These are phyloP conservation scores for Termitomyces sp. DNA, from an alignment of 768 basidiomycete genomes.

Conservation along the genomic window DNA sequence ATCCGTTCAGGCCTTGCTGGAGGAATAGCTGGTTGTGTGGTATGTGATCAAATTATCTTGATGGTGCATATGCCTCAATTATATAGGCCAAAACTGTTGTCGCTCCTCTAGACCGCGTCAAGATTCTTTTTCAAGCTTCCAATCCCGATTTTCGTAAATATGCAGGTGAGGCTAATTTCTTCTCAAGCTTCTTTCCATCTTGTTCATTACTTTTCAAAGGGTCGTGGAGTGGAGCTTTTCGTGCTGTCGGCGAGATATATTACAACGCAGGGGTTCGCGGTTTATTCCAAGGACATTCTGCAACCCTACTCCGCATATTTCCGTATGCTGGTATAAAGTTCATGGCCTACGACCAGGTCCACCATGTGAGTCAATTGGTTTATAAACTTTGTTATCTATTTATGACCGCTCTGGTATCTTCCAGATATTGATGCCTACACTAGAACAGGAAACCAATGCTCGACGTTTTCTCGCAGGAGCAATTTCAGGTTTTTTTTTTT, in stretches of 20 bases:
- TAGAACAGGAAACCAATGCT: slow-evolving; percentile 66
- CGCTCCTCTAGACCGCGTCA: slow-evolving; percentile 95
- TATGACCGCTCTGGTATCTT: neutral
- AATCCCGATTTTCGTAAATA: slow-evolving; percentile 94
- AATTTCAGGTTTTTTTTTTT: slow-evolving; percentile 60
- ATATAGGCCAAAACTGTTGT: slow-evolving; percentile 87
- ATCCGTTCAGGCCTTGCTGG: slow-evolving; percentile 87
- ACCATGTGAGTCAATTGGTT: slow-evolving; percentile 43
- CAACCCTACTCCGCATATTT: slow-evolving; percentile 89
- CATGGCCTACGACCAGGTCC: slow-evolving; percentile 90
- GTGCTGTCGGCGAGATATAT: slow-evolving; percentile 72
- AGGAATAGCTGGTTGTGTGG: slow-evolving; percentile 90
- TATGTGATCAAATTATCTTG: slow-evolving; percentile 35
- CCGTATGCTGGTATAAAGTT: slow-evolving; percentile 98
- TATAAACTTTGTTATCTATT: neutral
- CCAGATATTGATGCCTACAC: slow-evolving; percentile 83
- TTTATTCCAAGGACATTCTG: slow-evolving; percentile 93
- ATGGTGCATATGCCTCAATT: neutral
- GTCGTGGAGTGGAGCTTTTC: slow-evolving; percentile 79
- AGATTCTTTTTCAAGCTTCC: slow-evolving; percentile 97
- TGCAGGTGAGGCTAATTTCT: slow-evolving; percentile 56
- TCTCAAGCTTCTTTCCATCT: neutral
- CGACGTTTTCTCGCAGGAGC: slow-evolving; percentile 86
- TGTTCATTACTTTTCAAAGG: slow-evolving; percentile 40
- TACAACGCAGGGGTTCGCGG: slow-evolving; percentile 64